Evolutionary conservation across 2,329 filamentous ascomycete genomes (phyloP).

Genomic region (Epichloe festucae): DNA sequence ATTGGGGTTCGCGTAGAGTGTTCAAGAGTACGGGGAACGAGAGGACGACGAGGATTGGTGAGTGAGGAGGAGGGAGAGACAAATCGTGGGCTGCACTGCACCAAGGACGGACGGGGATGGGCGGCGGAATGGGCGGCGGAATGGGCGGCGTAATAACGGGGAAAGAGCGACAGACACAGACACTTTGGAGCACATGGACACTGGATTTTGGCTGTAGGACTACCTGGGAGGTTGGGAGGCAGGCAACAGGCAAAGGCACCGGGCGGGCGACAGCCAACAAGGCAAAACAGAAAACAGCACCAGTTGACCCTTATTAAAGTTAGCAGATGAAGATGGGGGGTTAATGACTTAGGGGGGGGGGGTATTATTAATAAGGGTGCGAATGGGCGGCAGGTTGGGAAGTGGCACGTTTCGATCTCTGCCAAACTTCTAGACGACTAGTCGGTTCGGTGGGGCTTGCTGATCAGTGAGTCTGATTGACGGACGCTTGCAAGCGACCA

Average conservation of each 20-base stretch:
- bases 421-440: too few relatives aligned
- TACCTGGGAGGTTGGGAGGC: background rate
- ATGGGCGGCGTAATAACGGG: conserved; percentile 13
- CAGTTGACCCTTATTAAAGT: too few relatives aligned
- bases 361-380: background rate
- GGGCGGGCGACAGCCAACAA: background rate
- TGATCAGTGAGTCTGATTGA: background rate
- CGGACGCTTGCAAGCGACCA: background rate
- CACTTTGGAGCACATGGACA: conserved; percentile 3
- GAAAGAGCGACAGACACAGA: conserved; percentile 22
- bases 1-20: conserved; percentile 8
- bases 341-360: background rate
- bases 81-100: conserved; percentile 17
- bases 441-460: background rate
- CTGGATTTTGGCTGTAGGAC: background rate
- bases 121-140: conserved; percentile 15
- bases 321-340: background rate
- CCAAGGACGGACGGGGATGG: conserved; percentile 15
- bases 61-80: conserved; percentile 11
- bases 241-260: background rate
- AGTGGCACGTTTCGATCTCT: background rate
- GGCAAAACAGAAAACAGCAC: too few relatives aligned
- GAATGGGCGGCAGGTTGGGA: background rate
- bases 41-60: conserved; percentile 1
- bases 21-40: conserved; percentile 5